Evolutionary conservation across 148 eudicot species (phyloP).

Genomic region (Rhododendron vialii): DNA sequence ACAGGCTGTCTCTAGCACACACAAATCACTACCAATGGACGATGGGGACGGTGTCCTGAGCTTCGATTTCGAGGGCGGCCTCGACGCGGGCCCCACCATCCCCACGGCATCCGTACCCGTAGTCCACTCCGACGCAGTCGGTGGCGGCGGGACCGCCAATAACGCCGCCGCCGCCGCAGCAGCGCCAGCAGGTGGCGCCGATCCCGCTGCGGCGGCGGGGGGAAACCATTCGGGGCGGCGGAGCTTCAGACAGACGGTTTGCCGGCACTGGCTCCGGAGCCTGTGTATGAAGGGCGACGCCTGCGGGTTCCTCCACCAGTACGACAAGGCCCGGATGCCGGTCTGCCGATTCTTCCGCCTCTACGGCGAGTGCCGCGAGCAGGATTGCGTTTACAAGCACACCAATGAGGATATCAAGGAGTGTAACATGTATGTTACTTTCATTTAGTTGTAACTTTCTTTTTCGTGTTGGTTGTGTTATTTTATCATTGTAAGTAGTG

Average conservation of each 20-base stretch:
- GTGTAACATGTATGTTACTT: conserved; percentile 73
- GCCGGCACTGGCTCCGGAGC: conserved; percentile 94
- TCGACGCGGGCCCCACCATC: conserved; percentile 54
- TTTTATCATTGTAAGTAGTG: not conserved
- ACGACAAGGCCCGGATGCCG: conserved; percentile 93
- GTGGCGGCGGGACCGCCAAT: conserved; percentile 22
- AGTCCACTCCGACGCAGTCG: conserved; percentile 32
- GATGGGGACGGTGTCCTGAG: conserved; percentile 86
- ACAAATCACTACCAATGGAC: conserved; percentile 41
- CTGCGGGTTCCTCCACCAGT: conserved; percentile 97
- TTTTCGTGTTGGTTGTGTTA: not conserved
- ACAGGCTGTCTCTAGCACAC: not conserved
- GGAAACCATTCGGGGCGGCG: conserved; percentile 36
- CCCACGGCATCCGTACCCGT: conserved; percentile 72
- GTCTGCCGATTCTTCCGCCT: conserved; percentile 75
- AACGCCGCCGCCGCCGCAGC: not conserved
- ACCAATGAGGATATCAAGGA: conserved; percentile 95
- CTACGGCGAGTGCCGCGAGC: conserved; percentile 93
- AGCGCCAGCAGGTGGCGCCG: conserved; percentile 9
- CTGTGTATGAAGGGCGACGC: conserved; percentile 98
- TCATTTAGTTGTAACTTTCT: not conserved
- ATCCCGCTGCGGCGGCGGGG: not conserved
- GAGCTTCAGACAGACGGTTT: conserved; percentile 93
- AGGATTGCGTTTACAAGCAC: conserved; percentile 95
- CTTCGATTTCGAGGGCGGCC: conserved; percentile 95